Conservation (phyloP, 2,329 filamentous ascomycete genomes). For the Fusarium sp. region DNA sequence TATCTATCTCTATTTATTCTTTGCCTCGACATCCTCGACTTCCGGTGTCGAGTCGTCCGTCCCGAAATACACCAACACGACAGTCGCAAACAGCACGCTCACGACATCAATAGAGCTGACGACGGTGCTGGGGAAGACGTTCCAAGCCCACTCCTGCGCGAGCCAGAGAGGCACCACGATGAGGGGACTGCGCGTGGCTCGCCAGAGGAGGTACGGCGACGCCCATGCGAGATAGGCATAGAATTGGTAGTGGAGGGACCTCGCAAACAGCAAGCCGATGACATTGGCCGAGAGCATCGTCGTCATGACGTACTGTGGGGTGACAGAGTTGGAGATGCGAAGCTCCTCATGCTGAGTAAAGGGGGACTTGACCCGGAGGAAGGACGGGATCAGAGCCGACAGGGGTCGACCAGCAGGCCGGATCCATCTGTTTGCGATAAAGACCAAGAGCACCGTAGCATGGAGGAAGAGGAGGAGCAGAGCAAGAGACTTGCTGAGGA, state of each 20-base stretch:
- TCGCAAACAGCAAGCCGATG: slow-evolving; percentile 85
- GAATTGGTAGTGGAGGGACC: slow-evolving; percentile 95
- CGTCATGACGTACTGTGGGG: slow-evolving; percentile 80
- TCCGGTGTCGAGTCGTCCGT: slow-evolving; percentile 56
- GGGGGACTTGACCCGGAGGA: slow-evolving; percentile 58
- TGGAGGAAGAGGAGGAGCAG: slow-evolving; percentile 75
- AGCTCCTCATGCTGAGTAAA: slow-evolving; percentile 65
- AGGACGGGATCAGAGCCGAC: slow-evolving; percentile 61
- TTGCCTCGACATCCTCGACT: slow-evolving; percentile 38
- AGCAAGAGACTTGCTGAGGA: slow-evolving; percentile 78
- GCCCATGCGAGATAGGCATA: slow-evolving; percentile 93
- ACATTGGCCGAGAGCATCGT: slow-evolving; percentile 80
- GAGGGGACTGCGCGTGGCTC: slow-evolving; percentile 74
- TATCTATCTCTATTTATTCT: slow-evolving; percentile 47
- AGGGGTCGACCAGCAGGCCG: slow-evolving; percentile 72
- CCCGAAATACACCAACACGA: slow-evolving; percentile 71
- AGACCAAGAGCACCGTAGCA: slow-evolving; percentile 71
- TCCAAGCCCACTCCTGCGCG: slow-evolving; percentile 93
- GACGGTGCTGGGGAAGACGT: slow-evolving; percentile 84
- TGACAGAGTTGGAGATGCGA: slow-evolving; percentile 68
- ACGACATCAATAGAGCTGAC: slow-evolving; percentile 74
- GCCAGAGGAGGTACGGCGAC: slow-evolving; percentile 89
- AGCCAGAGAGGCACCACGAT: slow-evolving; percentile 78
- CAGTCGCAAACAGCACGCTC: slow-evolving; percentile 73
- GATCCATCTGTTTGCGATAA: slow-evolving; percentile 78